These are phyloP conservation scores for Oxytropis ochrocephala DNA, from an alignment of 306 rosid genomes.

Conservation along the genomic window DNA sequence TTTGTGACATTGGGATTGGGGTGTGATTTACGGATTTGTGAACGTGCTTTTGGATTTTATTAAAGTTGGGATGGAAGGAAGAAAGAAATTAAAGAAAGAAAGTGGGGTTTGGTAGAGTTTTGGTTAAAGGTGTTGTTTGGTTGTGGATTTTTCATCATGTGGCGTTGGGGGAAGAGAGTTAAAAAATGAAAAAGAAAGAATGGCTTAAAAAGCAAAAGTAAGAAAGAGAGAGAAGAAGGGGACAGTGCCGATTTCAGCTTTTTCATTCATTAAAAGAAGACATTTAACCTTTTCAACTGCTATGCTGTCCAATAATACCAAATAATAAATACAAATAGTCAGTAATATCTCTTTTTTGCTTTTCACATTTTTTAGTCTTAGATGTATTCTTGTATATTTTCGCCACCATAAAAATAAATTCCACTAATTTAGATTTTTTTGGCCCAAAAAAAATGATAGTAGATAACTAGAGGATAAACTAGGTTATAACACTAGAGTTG, in stretches of 20 bases:
- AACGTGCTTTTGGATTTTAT: not conserved
- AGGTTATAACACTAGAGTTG: no score
- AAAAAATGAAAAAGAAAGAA: not conserved
- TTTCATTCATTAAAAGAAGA: slow-evolving; percentile 24
- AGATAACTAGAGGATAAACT: no score
- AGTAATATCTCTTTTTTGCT: not conserved
- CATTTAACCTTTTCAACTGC: slow-evolving; percentile 22
- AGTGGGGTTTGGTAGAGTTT: not conserved
- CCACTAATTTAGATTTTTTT: no score
- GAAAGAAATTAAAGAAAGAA: not conserved
- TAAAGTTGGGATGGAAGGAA: no score
- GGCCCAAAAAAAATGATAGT: no score
- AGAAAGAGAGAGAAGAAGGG: not conserved
- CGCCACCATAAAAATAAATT: no score
- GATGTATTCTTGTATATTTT: no score
- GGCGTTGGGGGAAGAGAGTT: not conserved
- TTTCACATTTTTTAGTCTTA: not conserved
- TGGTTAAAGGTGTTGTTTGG: not conserved
- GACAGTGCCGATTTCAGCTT: not conserved
- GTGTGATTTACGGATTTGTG: not conserved
- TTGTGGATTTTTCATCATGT: not conserved
- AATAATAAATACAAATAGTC: not conserved
- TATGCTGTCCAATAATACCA: slow-evolving; percentile 27
- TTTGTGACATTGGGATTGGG: slow-evolving; percentile 14
- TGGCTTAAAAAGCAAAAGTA: slow-evolving; percentile 14